Evolutionary conservation across 352 stramenopile genomes (phyloP), one percentile per base, ranked within the genome.

Genomic region (Phytophthora citrophthora): DNA sequence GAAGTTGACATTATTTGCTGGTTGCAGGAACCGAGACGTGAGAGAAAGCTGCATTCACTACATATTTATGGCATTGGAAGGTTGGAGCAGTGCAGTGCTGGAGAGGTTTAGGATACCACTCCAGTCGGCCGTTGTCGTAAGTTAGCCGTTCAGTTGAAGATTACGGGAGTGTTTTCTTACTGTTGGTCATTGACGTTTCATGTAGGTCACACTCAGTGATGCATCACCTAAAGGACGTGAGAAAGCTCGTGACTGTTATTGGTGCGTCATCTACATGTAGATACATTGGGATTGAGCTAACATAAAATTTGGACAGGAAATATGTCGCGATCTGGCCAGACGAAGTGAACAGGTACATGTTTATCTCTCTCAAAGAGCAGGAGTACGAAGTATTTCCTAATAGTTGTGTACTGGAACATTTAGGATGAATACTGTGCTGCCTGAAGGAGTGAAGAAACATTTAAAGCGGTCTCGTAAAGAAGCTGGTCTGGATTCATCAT

Each of bases 1-100:
- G 40, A 11, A 41, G 26, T 41, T 61, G 18, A 71, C 26, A 45
- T 8, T 48, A 6, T 12, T 51, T 49, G 44, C 24, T 44, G 54
- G 27, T 1, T 59, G 15, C 34, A 90, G 81, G 56, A 91, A 88
- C 18, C 76, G 79, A 18, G 79, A 89, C 16, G 65, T 86, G 26
- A 74, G 81, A 20, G 77, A 90, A 27, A 88, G 81, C 63, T 91
- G 79, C 34, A 77, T 91, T 29, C 54, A 77, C 27, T 89, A 88
- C 46, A 61, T 69, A 24, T 61, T 70, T 16, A 36, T 89, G 15
- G 77, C 81, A 10, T 55, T 91, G 16, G 53, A 61, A 43, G 49
- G 55, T 20, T 91, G 81, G 79, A 68, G 40, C 24, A 40, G 26
- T 29, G 23, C 55, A 7, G 61, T 83, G 13, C 54, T 91, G 7